Evolutionary conservation across 441 rosid species (phyloP).

Genomic region (Pelargonium exstipulatum): DNA sequence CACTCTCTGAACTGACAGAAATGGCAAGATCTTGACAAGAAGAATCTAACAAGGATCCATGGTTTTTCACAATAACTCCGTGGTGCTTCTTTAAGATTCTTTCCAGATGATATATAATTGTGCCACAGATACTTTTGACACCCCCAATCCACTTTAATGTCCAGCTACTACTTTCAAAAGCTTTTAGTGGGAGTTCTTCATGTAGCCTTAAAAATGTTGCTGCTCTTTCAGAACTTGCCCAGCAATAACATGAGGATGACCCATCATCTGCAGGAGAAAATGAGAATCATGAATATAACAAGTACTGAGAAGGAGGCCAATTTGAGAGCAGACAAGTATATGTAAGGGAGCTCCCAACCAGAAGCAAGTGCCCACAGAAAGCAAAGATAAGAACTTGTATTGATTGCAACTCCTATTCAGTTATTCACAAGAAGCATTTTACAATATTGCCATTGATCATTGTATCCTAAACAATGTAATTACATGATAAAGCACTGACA

Average conservation of each 20-base stretch:
- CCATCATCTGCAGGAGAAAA: conserved; percentile 61
- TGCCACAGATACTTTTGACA: conserved; percentile 27
- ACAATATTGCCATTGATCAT: neutral
- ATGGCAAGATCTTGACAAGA: conserved; percentile 48
- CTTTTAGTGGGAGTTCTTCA: conserved; percentile 41
- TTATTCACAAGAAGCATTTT: neutral
- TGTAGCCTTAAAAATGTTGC: conserved; percentile 61
- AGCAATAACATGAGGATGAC: conserved; percentile 68
- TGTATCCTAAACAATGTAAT: neutral
- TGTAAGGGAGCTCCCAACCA: neutral
- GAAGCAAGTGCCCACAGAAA: neutral
- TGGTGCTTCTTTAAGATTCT: conserved; percentile 49
- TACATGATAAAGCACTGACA: neutral
- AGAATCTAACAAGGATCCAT: conserved; percentile 48
- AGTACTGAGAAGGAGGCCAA: neutral
- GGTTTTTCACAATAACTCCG: conserved; percentile 49
- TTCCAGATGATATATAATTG: conserved; percentile 43
- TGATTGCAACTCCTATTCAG: neutral
- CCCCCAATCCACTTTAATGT: conserved; percentile 32
- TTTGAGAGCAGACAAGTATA: neutral
- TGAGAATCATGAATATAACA: conserved; percentile 8
- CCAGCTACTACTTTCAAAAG: conserved; percentile 34
- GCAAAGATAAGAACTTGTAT: neutral
- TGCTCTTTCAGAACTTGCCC: conserved; percentile 70
- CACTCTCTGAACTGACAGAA: conserved; percentile 38